Percentiles rank a stretch among this genome's conserved stretches.
phyloP scores from a whole-genome alignment of 768 basidiomycete genomes.

The Rhizopogon vinicolor region DNA sequence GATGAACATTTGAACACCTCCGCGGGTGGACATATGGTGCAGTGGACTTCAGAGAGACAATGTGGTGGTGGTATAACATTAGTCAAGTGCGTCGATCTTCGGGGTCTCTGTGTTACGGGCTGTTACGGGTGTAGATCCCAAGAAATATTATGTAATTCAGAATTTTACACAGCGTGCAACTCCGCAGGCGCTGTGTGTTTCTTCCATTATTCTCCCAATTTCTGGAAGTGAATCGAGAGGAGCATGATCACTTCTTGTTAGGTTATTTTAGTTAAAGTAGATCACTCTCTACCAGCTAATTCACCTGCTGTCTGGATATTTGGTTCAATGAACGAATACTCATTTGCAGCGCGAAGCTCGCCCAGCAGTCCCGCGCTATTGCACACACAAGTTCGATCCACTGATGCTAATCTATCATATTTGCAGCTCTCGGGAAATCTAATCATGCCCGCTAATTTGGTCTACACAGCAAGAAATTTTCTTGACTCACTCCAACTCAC shows the following conservation, averaged over 20 bases:
- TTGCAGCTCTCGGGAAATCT: not conserved
- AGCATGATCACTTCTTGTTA: no score
- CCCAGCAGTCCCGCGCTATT: no score
- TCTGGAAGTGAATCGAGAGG: not conserved
- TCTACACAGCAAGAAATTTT: not conserved
- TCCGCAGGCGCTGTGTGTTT: not conserved
- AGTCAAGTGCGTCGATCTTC: not conserved
- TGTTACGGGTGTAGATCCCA: not conserved
- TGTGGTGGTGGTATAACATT: no score
- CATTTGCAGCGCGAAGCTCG: no score
- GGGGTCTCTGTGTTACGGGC: not conserved
- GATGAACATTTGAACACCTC: not conserved
- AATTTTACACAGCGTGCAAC: not conserved
- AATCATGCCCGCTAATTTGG: no score
- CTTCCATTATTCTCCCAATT: not conserved
- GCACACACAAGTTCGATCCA: no score
- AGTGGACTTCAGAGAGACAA: no score
- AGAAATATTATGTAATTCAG: not conserved
- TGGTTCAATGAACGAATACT: no score
- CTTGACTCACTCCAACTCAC: not conserved
- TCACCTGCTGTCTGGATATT: no score
- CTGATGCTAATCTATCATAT: not conserved
- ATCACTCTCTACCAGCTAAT: no score
- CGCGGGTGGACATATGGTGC: no score
- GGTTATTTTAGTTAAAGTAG: not conserved